phyloP scores from a whole-genome alignment of 805 yeast genomes.

The Barnettozyma californica region DNA sequence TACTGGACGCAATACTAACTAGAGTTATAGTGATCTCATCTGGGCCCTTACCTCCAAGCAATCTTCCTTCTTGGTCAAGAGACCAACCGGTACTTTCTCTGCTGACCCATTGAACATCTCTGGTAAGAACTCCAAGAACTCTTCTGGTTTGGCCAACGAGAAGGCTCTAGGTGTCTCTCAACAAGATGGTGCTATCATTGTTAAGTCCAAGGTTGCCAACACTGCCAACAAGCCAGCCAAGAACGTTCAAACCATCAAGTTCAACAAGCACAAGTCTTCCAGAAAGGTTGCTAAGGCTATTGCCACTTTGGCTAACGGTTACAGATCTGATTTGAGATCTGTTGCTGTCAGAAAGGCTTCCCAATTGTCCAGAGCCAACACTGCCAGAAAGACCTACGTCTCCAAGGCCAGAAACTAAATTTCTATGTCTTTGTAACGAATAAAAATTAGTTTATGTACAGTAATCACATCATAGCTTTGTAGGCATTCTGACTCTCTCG shows the following conservation, averaged over 20 bases:
- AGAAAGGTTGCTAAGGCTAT: slow-evolving; percentile 41
- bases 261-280: slow-evolving; percentile 38
- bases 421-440: slow-evolving; percentile 7
- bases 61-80: slow-evolving; percentile 44
- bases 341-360: slow-evolving; percentile 45
- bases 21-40: slow-evolving; percentile 36
- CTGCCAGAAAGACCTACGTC: slow-evolving; percentile 31
- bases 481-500: not conserved
- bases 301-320: slow-evolving; percentile 39
- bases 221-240: slow-evolving; percentile 44
- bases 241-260: slow-evolving; percentile 31
- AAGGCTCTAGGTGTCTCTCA: slow-evolving; percentile 43
- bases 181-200: slow-evolving; percentile 35
- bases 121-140: slow-evolving; percentile 40
- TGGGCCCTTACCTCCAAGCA: slow-evolving; percentile 47
- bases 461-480: not conserved
- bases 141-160: slow-evolving; percentile 44
- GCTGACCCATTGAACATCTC: slow-evolving; percentile 46
- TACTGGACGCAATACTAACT: slow-evolving; percentile 15
- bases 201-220: slow-evolving; percentile 39
- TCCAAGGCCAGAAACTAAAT: slow-evolving; percentile 21
- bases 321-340: slow-evolving; percentile 44
- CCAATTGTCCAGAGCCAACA: slow-evolving; percentile 35
- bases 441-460: slow-evolving; percentile 12
- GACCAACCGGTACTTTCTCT: slow-evolving; percentile 39